phyloP scores from a whole-genome alignment of 2,329 filamentous ascomycete species.

The Neopestalotiopsis clavispora region DNA sequence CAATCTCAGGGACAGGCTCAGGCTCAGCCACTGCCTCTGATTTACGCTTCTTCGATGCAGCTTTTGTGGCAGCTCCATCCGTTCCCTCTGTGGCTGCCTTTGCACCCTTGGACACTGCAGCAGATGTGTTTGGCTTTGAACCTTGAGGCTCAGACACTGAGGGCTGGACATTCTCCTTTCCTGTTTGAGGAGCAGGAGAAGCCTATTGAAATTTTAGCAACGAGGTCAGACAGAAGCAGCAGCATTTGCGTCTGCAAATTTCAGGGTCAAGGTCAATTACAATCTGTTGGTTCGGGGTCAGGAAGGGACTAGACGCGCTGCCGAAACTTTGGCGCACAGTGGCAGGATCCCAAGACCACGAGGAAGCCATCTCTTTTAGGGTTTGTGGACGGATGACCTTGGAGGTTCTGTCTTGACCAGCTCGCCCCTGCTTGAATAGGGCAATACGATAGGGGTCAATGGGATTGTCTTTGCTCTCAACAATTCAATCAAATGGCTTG shows the following conservation, averaged over 20 bases:
- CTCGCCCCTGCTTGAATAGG: neutral
- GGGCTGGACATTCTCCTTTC: constrained; percentile 10
- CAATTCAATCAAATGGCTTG: neutral
- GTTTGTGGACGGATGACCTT: neutral
- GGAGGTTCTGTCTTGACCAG: neutral
- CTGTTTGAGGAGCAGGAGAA: neutral
- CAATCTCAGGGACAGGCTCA: constrained; percentile 24
- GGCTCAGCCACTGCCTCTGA: constrained; percentile 24
- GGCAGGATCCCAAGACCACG: constrained; percentile 22
- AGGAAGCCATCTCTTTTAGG: constrained; percentile 11
- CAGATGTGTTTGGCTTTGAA: constrained; percentile 5
- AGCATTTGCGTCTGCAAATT: neutral
- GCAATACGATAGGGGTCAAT: neutral
- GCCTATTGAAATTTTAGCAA: neutral
- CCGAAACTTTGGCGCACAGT: constrained; percentile 9
- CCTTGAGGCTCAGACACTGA: neutral
- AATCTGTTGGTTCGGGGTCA: constrained; percentile 1
- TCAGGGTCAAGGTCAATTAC: neutral
- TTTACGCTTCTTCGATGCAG: constrained; percentile 27
- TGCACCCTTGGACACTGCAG: neutral
- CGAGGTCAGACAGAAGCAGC: neutral
- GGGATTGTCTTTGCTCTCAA: neutral
- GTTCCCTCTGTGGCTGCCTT: neutral
- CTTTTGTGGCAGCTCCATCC: neutral
- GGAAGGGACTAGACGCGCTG: constrained; percentile 2